phyloP scores from a whole-genome alignment of 306 rosid genomes.

The Cercis canadensis region DNA sequence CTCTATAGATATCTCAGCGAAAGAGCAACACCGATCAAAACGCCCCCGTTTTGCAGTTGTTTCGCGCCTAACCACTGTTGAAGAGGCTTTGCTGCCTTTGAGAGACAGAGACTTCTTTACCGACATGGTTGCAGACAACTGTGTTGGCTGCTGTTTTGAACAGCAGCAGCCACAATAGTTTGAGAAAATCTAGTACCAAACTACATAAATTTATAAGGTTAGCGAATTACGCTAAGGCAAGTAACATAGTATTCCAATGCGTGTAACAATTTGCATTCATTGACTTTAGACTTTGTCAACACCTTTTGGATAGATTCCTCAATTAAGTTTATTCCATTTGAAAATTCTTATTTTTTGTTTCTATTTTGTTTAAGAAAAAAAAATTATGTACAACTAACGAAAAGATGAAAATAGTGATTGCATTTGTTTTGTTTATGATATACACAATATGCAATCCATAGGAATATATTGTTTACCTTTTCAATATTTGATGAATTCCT shows the following conservation, averaged over 20 bases:
- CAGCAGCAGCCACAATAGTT: slow-evolving; percentile 41
- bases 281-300: slow-evolving; percentile 66
- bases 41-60: slow-evolving; percentile 36
- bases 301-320: slow-evolving; percentile 31
- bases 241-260: slow-evolving; percentile 51
- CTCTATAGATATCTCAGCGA: slow-evolving; percentile 61
- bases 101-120: slow-evolving; percentile 76
- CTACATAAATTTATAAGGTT: slow-evolving; percentile 42
- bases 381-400: no score
- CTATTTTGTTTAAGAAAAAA: slow-evolving; percentile 10
- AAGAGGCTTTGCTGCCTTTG: slow-evolving; percentile 38
- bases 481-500: no score
- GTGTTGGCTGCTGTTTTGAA: slow-evolving; percentile 25
- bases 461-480: no score
- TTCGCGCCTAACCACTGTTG: slow-evolving; percentile 19
- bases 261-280: slow-evolving; percentile 50
- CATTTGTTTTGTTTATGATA: no score
- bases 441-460: background rate
- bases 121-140: slow-evolving; percentile 53
- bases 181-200: background rate
- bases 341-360: no score
- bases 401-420: no score
- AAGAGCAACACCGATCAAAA: slow-evolving; percentile 56
- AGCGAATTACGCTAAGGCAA: slow-evolving; percentile 46
- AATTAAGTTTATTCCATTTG: slow-evolving; percentile 37